Percentiles rank a stretch among this genome's conserved stretches.
These are phyloP conservation scores for Moesziomyces parantarcticus DNA, from an alignment of 1,284 basidiomycete species.

Conservation along the genomic window DNA sequence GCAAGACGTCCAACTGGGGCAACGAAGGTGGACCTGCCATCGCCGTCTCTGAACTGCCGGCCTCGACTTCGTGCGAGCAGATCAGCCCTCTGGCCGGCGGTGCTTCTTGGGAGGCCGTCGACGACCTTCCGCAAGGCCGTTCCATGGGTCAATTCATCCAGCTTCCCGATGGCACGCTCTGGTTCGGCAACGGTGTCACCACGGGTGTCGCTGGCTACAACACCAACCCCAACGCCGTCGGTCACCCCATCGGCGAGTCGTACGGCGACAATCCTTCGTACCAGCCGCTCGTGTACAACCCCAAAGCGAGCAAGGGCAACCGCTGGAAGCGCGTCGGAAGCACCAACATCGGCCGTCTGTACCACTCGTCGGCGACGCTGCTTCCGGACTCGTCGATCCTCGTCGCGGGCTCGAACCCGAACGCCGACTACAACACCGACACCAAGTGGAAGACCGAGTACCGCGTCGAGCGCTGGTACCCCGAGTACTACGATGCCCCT, in stretches of 20 bases:
- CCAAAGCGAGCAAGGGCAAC: constrained; percentile 46
- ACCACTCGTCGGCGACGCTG: constrained; percentile 58
- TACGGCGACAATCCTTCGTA: constrained; percentile 61
- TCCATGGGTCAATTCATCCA: constrained; percentile 60
- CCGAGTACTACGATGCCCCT: constrained; percentile 51
- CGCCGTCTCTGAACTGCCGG: constrained; percentile 40
- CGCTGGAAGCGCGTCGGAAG: constrained; percentile 48
- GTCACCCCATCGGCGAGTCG: constrained; percentile 62
- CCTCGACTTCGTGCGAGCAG: constrained; percentile 56
- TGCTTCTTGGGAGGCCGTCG: constrained; percentile 44
- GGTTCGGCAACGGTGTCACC: constrained; percentile 61
- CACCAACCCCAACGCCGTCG: constrained; percentile 40
- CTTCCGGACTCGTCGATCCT: constrained; percentile 61
- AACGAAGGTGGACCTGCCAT: constrained; percentile 54
- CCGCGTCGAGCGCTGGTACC: constrained; percentile 59
- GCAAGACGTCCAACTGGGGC: constrained; percentile 52
- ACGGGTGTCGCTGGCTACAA: constrained; percentile 62
- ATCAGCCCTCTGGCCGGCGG: constrained; percentile 48
- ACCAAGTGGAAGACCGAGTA: constrained; percentile 54
- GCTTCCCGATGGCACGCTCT: constrained; percentile 59
- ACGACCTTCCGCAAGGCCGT: constrained; percentile 49
- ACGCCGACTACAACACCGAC: constrained; percentile 46
- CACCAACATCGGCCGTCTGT: constrained; percentile 53
- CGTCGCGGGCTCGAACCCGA: constrained; percentile 58
- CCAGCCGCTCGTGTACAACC: constrained; percentile 56